Base-by-base conservation (phyloP, 2,329 filamentous ascomycete genomes). In the Neonectria hederae region DNA sequence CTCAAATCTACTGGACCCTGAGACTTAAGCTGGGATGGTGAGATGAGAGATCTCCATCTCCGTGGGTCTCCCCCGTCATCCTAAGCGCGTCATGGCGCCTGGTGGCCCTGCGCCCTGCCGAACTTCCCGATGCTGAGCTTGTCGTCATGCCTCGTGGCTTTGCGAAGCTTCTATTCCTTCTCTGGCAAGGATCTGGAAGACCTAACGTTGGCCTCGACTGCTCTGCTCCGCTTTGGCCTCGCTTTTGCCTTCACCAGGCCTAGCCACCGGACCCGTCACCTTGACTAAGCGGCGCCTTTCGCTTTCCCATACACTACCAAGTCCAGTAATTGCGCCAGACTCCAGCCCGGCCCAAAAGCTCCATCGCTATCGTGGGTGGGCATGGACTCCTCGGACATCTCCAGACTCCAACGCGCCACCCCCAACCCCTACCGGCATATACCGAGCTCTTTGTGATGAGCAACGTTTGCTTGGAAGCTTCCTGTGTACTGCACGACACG, bases 91-190 rank as follows among this genome's bases (percentile, higher is more conserved):
- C 28, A 51, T 51, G 26, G n/a, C 2, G 14, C 35, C 35, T n/a
- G n/a, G 38, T 21, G n/a, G 38, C 35, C 35, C 14, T 38, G 38
- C 48, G 28, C 48, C 26, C 48, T 51, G 28, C 26, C 46, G 24
- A 49, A 30, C 14, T 28, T 17, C n/a, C 26, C 19, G 26, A 28
- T 26, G 9, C 24, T 30, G 26, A 32, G 28, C 48, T 51, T 32
- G 48, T 51, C 48, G 48, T 51, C 28, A 51, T 32, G 48, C 28
- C 48, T 51, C 48, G 48, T 51, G 48, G 48, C 48, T 32, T 38
- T 56, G 53, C 38, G 48, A 52, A 54, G 45, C 53, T 52, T 43
- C 53, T 28, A 14, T 45, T 56, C 14, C 43, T 30, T 38, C 30
- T 61, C 48, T 38, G 13, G 22, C 30, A 54, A 45, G 40, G 40